These are phyloP conservation scores for Syzygium aqueum DNA, from an alignment of 345 rosid species.

Conservation along the genomic window DNA sequence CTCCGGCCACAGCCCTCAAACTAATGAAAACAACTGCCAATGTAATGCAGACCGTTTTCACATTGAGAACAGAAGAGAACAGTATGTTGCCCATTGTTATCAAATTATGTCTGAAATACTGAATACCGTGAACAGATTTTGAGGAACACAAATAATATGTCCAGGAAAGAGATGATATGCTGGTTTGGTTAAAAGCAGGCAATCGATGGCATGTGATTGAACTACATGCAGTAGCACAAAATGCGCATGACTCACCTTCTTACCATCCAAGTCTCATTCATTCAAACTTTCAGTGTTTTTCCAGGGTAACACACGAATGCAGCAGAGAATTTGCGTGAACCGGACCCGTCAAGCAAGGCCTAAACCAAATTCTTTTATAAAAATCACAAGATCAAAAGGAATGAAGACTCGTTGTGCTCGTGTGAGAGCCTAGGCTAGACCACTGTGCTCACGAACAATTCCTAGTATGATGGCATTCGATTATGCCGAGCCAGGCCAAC, in stretches of 20 bases:
- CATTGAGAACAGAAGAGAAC: not conserved
- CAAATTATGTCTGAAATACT: not conserved
- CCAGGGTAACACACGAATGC: not conserved
- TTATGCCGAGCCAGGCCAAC: not conserved
- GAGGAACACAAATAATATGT: not conserved
- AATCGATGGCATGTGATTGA: not conserved
- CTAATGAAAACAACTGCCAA: not conserved
- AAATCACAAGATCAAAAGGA: too few relatives aligned
- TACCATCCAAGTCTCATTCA: slow-evolving; percentile 16
- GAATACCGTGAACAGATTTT: not conserved
- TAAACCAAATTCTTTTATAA: not conserved
- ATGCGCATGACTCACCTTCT: slow-evolving; percentile 33
- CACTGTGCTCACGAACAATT: not conserved
- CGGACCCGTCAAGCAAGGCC: not conserved
- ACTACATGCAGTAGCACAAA: not conserved
- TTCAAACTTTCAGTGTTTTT: not conserved
- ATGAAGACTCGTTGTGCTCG: too few relatives aligned
- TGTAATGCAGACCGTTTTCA: not conserved
- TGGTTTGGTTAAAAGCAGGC: not conserved
- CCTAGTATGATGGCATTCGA: not conserved
- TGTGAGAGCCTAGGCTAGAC: not conserved
- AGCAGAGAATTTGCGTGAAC: not conserved
- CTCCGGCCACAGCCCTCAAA: not conserved
- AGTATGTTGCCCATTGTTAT: not conserved
- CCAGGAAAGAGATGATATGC: not conserved